Conservation (phyloP, 2,329 filamentous ascomycete genomes). For the Plectosphaerella plurivora region DNA sequence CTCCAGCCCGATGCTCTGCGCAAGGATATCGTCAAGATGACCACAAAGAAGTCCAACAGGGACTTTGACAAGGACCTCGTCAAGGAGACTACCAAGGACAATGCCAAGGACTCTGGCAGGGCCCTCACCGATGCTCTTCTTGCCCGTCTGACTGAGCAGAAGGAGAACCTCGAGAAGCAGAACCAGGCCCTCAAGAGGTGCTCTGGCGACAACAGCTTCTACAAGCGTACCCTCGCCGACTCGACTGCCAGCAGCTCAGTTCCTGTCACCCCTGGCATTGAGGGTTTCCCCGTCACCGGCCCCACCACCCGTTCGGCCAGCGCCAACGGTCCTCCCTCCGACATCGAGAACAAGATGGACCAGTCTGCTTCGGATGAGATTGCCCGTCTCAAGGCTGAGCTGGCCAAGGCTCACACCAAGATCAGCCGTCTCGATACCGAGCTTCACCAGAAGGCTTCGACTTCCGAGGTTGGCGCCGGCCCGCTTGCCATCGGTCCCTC, state of each 20-base stretch:
- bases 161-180: slow-evolving; percentile 54
- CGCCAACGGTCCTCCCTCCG: slow-evolving; percentile 20
- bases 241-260: slow-evolving; percentile 53
- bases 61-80: not conserved
- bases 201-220: slow-evolving; percentile 29
- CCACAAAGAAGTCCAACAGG: not conserved
- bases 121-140: slow-evolving; percentile 64
- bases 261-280: slow-evolving; percentile 58
- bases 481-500: not conserved
- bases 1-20: not conserved
- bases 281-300: slow-evolving; percentile 43
- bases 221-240: slow-evolving; percentile 36
- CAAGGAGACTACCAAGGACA: not conserved
- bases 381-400: slow-evolving; percentile 63
- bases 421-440: slow-evolving; percentile 70
- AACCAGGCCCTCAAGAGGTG: slow-evolving; percentile 44
- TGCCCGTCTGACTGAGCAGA: slow-evolving; percentile 70
- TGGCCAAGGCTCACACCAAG: slow-evolving; percentile 65
- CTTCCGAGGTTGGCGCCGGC: not conserved
- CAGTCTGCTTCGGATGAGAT: slow-evolving; percentile 50
- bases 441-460: slow-evolving; percentile 55
- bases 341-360: not conserved
- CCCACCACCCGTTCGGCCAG: slow-evolving; percentile 51
- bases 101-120: not conserved
- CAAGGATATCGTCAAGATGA: not conserved